These are phyloP conservation scores for Recurvomyces mirabilis DNA, from an alignment of 495 filamentous ascomycete species.

Conservation along the genomic window DNA sequence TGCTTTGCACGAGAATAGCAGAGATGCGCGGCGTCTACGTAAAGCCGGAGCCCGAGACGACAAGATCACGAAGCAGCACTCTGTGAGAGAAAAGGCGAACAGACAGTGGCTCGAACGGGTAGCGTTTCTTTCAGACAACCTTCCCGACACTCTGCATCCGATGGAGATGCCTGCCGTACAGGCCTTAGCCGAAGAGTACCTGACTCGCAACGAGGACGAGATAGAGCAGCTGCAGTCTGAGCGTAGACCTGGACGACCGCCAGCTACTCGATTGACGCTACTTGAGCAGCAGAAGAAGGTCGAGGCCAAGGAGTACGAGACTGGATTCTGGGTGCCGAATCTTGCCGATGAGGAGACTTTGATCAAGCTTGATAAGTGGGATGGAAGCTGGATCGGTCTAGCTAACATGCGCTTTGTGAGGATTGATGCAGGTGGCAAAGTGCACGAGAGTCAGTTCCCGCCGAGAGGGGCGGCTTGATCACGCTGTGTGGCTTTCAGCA, in stretches of 20 bases:
- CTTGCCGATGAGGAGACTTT: conserved; percentile 44
- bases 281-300: conserved; percentile 55
- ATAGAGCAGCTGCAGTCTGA: conserved; percentile 59
- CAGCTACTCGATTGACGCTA: conserved; percentile 64
- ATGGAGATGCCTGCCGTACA: conserved; percentile 50
- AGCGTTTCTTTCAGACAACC: conserved; percentile 55
- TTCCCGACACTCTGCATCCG: conserved; percentile 42
- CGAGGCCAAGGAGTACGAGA: conserved; percentile 70
- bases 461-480: conserved; percentile 24
- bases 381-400: conserved; percentile 50
- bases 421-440: conserved; percentile 23
- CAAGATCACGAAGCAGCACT: conserved; percentile 54
- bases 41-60: conserved; percentile 64
- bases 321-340: conserved; percentile 70
- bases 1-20: conserved; percentile 70
- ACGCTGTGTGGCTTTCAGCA: too few species aligned
- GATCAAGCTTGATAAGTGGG: conserved; percentile 45
- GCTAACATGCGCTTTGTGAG: conserved; percentile 44
- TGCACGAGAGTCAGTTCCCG: conserved; percentile 28
- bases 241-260: conserved; percentile 69
- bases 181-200: conserved; percentile 51
- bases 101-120: conserved; percentile 53
- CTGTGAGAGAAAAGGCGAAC: conserved; percentile 53
- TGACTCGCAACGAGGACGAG: conserved; percentile 70
- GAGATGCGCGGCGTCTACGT: conserved; percentile 65